Percentiles rank a stretch among this genome's conserved stretches.
These are phyloP conservation scores for Termitomyces sp. DNA, from an alignment of 768 basidiomycete species.

Conservation along the genomic window DNA sequence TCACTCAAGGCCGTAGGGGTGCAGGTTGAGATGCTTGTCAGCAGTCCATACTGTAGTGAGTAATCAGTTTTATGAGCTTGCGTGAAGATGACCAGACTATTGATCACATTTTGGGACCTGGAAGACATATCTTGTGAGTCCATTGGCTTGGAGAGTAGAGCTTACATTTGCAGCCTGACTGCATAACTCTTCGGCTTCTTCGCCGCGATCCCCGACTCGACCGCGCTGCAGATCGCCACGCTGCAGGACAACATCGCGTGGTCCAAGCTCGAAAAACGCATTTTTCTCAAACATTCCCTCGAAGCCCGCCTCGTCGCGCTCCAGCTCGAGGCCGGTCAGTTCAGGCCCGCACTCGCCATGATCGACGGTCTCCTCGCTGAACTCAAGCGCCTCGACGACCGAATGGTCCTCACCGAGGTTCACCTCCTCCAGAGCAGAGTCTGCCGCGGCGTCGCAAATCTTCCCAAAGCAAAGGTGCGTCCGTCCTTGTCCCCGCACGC, in stretches of 20 bases:
- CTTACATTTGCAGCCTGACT: too few relatives aligned
- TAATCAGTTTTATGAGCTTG: too few relatives aligned
- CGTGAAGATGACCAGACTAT: too few relatives aligned
- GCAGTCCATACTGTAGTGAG: too few relatives aligned
- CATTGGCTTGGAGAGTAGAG: too few relatives aligned
- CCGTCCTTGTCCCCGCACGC: too few relatives aligned
- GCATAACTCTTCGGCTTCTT: constrained; percentile 94
- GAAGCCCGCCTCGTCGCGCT: constrained; percentile 84
- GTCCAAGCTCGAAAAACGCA: constrained; percentile 88
- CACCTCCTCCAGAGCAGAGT: constrained; percentile 91
- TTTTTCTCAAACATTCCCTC: constrained; percentile 92
- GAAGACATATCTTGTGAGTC: too few relatives aligned
- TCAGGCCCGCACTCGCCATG: constrained; percentile 70
- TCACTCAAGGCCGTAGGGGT: too few relatives aligned
- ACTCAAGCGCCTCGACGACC: constrained; percentile 91
- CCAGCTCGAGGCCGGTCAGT: constrained; percentile 74
- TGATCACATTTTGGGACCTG: too few relatives aligned
- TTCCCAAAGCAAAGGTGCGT: constrained; percentile 84
- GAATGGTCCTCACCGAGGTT: constrained; percentile 96
- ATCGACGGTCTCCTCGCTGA: constrained; percentile 90
- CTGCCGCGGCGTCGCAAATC: constrained; percentile 83
- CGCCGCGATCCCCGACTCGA: constrained; percentile 67
- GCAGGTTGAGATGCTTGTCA: too few relatives aligned
- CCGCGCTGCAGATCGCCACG: constrained; percentile 78
- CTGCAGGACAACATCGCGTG: constrained; percentile 87